Percentiles rank a stretch among this genome's conserved stretches.
These are phyloP conservation scores for Jamesozyma rosinii DNA, from an alignment of 805 yeast genomes.

Conservation along the genomic window DNA sequence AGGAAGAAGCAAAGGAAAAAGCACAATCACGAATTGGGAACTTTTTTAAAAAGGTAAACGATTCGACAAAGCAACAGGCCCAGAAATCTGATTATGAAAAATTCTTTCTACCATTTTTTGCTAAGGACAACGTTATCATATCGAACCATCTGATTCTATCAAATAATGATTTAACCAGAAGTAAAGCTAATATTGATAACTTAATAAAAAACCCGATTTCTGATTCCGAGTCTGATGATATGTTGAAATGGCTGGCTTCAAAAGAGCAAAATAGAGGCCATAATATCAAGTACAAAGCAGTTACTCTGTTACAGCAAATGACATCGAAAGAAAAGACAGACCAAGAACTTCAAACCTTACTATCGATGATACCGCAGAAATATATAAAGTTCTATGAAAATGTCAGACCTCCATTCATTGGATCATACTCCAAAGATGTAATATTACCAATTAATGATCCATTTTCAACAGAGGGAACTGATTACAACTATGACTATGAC, in stretches of 20 bases:
- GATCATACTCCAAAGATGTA: slow-evolving; percentile 38
- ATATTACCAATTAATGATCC: slow-evolving; percentile 23
- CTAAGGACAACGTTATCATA: slow-evolving; percentile 29
- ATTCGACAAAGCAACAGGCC: slow-evolving; percentile 16
- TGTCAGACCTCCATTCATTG: slow-evolving; percentile 42
- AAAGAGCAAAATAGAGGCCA: slow-evolving; percentile 10
- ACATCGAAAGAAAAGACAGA: slow-evolving; percentile 34
- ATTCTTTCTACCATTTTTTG: slow-evolving; percentile 32
- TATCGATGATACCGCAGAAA: slow-evolving; percentile 28
- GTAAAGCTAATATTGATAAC: slow-evolving; percentile 19
- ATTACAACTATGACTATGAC: slow-evolving; percentile 40
- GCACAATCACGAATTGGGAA: slow-evolving; percentile 33
- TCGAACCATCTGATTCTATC: slow-evolving; percentile 8
- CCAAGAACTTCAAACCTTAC: slow-evolving; percentile 25
- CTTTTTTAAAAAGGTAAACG: slow-evolving; percentile 28
- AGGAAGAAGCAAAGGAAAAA: slow-evolving; percentile 30
- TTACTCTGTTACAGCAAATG: slow-evolving; percentile 30
- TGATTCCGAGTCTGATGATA: slow-evolving; percentile 1
- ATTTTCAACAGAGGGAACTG: slow-evolving; percentile 28
- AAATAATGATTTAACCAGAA: slow-evolving; percentile 3
- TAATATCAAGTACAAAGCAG: slow-evolving; percentile 29
- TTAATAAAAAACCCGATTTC: slow-evolving; percentile 8
- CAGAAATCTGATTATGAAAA: slow-evolving; percentile 27
- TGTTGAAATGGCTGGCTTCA: slow-evolving; percentile 18
- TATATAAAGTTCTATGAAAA: slow-evolving; percentile 43